A percentile compares a stretch with the other conserved stretches of the same genome.
Conservation (phyloP, 192 early-diverging fungal genomes). For the Coemansia sp. region DNA sequence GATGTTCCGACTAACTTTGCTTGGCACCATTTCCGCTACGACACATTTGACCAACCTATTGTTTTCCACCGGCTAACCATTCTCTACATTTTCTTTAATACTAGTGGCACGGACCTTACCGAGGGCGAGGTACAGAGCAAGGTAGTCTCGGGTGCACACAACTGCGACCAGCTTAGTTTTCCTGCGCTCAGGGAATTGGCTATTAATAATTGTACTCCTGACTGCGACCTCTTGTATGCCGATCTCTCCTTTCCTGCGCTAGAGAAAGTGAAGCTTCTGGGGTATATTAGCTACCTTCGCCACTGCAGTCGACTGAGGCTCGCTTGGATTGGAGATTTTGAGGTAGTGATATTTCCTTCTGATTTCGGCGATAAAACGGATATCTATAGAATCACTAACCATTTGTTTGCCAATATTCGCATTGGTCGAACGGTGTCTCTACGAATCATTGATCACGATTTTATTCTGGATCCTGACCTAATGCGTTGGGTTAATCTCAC, state of each 20-base stretch:
- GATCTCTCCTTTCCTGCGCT: background rate
- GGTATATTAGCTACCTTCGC: too few species aligned
- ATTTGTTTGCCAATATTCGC: background rate
- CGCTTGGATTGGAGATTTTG: background rate
- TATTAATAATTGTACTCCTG: background rate
- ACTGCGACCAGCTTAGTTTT: background rate
- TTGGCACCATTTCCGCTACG: background rate
- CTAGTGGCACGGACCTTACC: background rate
- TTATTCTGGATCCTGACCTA: background rate
- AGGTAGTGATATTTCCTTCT: background rate
- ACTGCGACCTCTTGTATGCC: background rate
- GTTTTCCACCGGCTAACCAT: background rate
- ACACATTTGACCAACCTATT: background rate
- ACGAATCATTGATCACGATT: background rate
- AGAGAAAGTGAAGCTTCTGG: background rate
- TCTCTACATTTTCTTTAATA: background rate
- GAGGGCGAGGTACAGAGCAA: background rate
- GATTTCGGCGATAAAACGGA: background rate
- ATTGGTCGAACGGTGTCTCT: background rate
- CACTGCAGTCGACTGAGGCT: background rate
- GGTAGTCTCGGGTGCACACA: background rate
- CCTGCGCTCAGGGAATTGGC: background rate
- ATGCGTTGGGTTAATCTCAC: background rate
- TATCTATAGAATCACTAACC: background rate
- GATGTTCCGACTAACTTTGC: background rate